Base-by-base conservation (phyloP, 768 basidiomycete species). In the Macrolepiota dolichaula region DNA sequence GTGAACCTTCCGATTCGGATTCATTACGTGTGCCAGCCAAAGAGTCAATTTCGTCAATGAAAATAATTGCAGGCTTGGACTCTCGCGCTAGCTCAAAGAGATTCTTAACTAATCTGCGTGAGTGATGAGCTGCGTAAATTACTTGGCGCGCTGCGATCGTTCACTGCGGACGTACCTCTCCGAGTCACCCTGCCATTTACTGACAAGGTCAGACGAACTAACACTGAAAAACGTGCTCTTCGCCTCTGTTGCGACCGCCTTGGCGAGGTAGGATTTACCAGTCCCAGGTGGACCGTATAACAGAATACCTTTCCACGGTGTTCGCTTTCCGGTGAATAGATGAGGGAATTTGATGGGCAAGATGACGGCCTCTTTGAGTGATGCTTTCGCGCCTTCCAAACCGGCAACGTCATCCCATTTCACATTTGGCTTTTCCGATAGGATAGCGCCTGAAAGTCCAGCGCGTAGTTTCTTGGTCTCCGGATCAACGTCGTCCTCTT, bases 331-430 rank as follows among this genome's bases (percentile, higher is more conserved):
- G 1, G 96, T 98, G 76, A 99, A 99, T 29, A 99, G 83, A 74
- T 98, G 95, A 1, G 97, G 97, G 68, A 98, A 98, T 73, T 98
- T 98, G 83, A 98, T 98, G 3, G 97, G 97, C n/a, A 99, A 81
- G 71, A 98, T 97, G 71, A 98, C 97, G 38, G 97, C 96, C 73
- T 98, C 97, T 72, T 98, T 98, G 69, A 99, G 76, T 4, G 96
- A 85, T 44, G 96, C 95, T 74, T 98, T 99, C 47, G 96, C 97
- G 27, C 85, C 87, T 69, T 96, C 95, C 10, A 99, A 82, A 51
- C 97, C 97, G 15, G 97, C 97, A 51, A 99, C 96, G 72, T 99
- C 97, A 69, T 98, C 95, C 97, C 97, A 99, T 67, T 88, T 89
- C 42, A 98, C 89, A 72, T 99, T 93, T 7, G 97, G 97, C 66